These are phyloP conservation scores for Spiraea crenata DNA, from an alignment of 331 rosid genomes.

Conservation along the genomic window DNA sequence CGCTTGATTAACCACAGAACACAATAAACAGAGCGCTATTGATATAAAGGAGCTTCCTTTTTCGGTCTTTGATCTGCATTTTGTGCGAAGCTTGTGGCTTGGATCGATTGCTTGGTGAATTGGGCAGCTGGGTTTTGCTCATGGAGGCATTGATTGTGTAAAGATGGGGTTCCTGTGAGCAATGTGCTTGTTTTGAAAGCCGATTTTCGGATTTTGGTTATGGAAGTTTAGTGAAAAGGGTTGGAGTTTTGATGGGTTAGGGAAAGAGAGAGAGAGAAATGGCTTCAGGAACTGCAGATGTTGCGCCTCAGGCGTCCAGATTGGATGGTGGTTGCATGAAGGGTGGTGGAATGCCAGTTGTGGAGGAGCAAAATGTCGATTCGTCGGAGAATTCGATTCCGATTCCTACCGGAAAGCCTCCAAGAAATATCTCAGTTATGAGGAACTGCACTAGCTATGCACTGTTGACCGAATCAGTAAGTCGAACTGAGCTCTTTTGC, in stretches of 20 bases:
- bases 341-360: slow-evolving; percentile 23
- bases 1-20: slow-evolving; percentile 19
- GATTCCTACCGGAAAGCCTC: slow-evolving; percentile 45
- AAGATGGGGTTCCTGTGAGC: slow-evolving; percentile 27
- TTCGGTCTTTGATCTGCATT: background rate
- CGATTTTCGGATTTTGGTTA: slow-evolving; percentile 20
- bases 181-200: slow-evolving; percentile 19
- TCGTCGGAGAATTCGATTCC: slow-evolving; percentile 37
- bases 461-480: slow-evolving; percentile 51
- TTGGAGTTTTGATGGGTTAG: slow-evolving; percentile 28
- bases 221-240: slow-evolving; percentile 19
- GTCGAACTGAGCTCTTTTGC: slow-evolving; percentile 11
- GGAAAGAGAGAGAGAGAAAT: slow-evolving; percentile 25
- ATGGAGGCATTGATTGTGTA: background rate
- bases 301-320: slow-evolving; percentile 22
- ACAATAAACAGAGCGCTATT: slow-evolving; percentile 2
- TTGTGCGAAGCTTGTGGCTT: slow-evolving; percentile 25
- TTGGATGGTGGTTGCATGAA: slow-evolving; percentile 24
- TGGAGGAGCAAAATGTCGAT: slow-evolving; percentile 56
- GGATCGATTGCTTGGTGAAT: slow-evolving; percentile 33
- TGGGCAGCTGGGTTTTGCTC: slow-evolving; percentile 36
- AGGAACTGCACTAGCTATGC: slow-evolving; percentile 58
- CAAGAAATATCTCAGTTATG: slow-evolving; percentile 46
- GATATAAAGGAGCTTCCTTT: slow-evolving; percentile 3
- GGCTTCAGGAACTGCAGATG: slow-evolving; percentile 41